Conservation (phyloP, 2,329 filamentous ascomycete genomes). For the Diaporthe helianthi region DNA sequence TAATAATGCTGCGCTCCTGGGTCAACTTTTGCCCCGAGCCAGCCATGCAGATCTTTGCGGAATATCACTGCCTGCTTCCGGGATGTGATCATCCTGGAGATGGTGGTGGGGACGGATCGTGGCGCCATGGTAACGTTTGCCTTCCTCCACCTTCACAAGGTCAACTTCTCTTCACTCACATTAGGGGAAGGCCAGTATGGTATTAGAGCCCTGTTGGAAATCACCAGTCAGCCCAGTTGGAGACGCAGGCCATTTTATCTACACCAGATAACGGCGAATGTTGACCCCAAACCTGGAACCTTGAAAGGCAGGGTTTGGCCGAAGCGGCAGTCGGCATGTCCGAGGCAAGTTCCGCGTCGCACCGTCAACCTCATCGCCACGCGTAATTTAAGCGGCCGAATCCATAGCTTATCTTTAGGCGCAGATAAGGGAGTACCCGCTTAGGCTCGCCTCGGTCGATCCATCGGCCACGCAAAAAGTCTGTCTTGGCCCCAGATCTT, state of each 20-base stretch:
- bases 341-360: conserved; percentile 12
- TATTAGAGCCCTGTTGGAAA: not conserved
- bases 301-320: conserved; percentile 18
- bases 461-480: conserved; percentile 29
- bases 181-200: not conserved
- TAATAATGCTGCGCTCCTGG: not conserved
- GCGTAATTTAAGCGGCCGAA: not conserved
- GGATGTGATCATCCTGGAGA: not conserved
- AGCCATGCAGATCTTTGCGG: not conserved
- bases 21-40: not conserved
- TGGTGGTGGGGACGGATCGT: not conserved
- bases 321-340: conserved; percentile 1
- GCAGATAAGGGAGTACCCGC: conserved; percentile 28
- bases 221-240: not conserved
- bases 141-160: not conserved
- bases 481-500: conserved; percentile 23
- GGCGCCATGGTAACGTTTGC: not conserved
- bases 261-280: not conserved
- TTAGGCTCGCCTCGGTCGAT: conserved; percentile 24
- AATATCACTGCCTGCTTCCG: too few species aligned
- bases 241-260: not conserved
- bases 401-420: conserved; percentile 10
- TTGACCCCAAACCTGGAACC: conserved; percentile 9
- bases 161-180: not conserved
- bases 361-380: conserved; percentile 12